phyloP scores from a whole-genome alignment of 2,329 filamentous ascomycete species.

The Diaporthe destruens region DNA sequence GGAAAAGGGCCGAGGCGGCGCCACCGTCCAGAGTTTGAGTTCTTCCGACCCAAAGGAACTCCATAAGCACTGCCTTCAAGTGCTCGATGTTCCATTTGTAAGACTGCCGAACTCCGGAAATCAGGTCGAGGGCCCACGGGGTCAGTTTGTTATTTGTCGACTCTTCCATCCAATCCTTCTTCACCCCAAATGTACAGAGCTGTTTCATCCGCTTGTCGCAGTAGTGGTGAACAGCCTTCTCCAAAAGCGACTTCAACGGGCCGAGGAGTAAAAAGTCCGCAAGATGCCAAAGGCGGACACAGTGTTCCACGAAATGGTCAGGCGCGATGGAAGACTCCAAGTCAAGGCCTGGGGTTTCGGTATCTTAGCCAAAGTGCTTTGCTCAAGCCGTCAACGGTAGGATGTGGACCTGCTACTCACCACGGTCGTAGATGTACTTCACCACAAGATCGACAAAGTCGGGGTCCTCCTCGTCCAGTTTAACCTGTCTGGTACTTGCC shows the following conservation, averaged over 20 bases:
- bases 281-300: background rate
- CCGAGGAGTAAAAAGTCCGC: background rate
- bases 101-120: background rate
- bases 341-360: background rate
- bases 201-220: background rate
- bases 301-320: background rate
- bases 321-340: background rate
- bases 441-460: background rate
- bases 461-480: background rate
- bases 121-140: background rate
- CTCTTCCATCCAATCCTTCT: background rate
- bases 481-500: background rate
- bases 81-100: background rate
- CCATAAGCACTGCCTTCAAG: background rate
- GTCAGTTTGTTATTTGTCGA: background rate
- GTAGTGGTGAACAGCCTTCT: background rate
- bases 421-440: slow-evolving; percentile 4
- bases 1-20: background rate
- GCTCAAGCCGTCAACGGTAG: background rate
- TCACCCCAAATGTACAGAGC: background rate
- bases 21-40: accelerated
- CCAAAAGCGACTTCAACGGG: background rate
- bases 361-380: background rate
- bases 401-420: background rate
- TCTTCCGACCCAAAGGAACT: background rate